Evolutionary conservation across 2,329 filamentous ascomycete genomes (phyloP).

Genomic region (Aspergillus fructus): DNA sequence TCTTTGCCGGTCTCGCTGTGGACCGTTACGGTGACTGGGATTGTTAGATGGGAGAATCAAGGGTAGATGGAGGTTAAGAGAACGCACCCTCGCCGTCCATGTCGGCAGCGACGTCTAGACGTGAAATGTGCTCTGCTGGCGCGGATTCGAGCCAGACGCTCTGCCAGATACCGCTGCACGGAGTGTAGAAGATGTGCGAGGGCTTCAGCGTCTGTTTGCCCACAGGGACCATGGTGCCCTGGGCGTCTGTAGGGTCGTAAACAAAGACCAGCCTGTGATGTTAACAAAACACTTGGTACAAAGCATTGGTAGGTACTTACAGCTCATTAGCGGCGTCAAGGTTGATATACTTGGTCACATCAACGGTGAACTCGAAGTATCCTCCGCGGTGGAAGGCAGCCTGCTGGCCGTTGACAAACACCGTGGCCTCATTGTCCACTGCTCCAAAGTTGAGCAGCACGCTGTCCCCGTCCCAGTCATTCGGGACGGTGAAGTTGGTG

Average conservation of each 20-base stretch:
- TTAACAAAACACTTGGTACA: no score
- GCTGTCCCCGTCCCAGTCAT: conserved; percentile 42
- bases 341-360: conserved; percentile 52
- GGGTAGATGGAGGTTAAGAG: not conserved
- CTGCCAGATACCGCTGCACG: conserved; percentile 74
- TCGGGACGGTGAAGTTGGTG: conserved; percentile 50
- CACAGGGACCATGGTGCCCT: conserved; percentile 58
- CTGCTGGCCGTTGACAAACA: conserved; percentile 58
- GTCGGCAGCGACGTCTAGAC: conserved; percentile 59
- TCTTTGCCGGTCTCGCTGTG: conserved; percentile 44
- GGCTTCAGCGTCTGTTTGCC: conserved; percentile 63
- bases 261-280: conserved; percentile 59
- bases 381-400: conserved; percentile 59
- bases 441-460: conserved; percentile 52
- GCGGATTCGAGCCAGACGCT: conserved; percentile 69
- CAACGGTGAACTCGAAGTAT: conserved; percentile 61
- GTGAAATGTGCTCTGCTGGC: conserved; percentile 56
- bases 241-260: conserved; percentile 64
- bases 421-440: conserved; percentile 53
- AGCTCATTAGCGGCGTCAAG: conserved; percentile 53
- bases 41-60: not conserved
- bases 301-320: conserved; percentile 45
- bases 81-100: conserved; percentile 53
- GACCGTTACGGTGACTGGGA: conserved; percentile 56
- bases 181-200: conserved; percentile 64